Evolutionary conservation across 257 asterid species (phyloP).

Genomic region (Capsicum pubescens): DNA sequence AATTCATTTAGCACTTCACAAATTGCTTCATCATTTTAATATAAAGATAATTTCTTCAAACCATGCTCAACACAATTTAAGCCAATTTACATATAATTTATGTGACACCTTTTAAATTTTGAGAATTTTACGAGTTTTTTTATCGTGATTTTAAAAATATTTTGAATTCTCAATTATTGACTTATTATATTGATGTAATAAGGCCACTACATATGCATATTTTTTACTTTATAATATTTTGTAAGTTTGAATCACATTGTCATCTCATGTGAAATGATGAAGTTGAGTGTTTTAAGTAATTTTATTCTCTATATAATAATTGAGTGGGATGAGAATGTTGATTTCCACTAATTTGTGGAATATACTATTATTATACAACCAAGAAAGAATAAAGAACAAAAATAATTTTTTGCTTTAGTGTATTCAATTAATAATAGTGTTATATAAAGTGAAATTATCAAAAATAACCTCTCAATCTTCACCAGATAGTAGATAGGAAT

Average conservation of each 20-base stretch:
- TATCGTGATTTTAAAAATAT: neutral
- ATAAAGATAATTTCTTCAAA: neutral
- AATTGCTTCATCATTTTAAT: neutral
- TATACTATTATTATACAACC: slow-evolving; percentile 12
- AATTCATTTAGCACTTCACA: slow-evolving; percentile 9
- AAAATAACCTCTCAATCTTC: too few relatives aligned
- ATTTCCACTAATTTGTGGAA: slow-evolving; percentile 22
- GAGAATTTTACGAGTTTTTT: neutral
- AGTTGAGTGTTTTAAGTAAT: neutral
- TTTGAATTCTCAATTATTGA: neutral
- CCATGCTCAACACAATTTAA: neutral
- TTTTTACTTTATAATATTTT: neutral
- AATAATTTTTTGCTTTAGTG: neutral
- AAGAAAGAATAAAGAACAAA: slow-evolving; percentile 13
- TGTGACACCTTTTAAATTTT: neutral
- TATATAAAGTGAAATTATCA: neutral
- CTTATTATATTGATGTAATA: neutral
- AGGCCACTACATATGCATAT: neutral
- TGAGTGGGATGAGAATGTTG: neutral
- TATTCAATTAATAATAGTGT: neutral
- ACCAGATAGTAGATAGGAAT: too few relatives aligned
- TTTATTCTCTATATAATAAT: neutral
- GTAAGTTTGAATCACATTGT: neutral
- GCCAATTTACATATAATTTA: neutral
- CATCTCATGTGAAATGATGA: slow-evolving; percentile 18